Conservation (phyloP, 2,329 filamentous ascomycete genomes). For the Nothophaeocryptopus gaeumannii region DNA sequence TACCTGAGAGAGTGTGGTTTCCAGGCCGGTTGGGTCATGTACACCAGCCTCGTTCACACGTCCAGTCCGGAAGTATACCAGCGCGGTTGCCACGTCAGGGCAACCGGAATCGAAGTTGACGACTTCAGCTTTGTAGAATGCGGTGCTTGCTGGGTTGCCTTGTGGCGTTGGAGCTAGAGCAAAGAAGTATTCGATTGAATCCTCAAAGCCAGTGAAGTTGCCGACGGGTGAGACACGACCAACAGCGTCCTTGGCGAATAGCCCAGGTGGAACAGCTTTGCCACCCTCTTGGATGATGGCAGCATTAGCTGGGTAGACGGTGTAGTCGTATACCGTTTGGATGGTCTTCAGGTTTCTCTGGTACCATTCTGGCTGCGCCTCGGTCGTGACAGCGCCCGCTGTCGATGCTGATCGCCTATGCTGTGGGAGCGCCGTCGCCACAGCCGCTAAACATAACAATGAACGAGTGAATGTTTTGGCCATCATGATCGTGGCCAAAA, state of each 20-base stretch:
- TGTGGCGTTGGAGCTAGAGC: conserved; percentile 38
- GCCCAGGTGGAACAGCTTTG: conserved; percentile 37
- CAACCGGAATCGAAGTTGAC: conserved; percentile 24
- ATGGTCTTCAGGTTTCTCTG: conserved; percentile 40
- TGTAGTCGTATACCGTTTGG: conserved; percentile 41
- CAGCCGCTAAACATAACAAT: conserved; percentile 14
- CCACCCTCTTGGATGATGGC: conserved; percentile 38
- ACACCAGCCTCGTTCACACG: conserved; percentile 12
- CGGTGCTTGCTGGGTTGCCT: conserved; percentile 23
- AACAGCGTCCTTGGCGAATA: conserved; percentile 40
- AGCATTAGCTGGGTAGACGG: conserved; percentile 41
- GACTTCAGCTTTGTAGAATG: conserved; percentile 24
- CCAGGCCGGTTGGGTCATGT: conserved; percentile 10
- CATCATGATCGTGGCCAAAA: conserved; percentile 12
- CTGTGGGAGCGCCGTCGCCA: conserved; percentile 14
- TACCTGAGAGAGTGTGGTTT: conserved; percentile 18
- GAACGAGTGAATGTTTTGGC: conserved; percentile 18
- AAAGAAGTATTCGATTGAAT: conserved; percentile 48
- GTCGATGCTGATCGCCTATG: neutral
- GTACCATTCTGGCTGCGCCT: conserved; percentile 10
- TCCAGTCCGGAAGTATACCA: conserved; percentile 22
- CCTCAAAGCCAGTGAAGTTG: conserved; percentile 43
- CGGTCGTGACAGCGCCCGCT: neutral
- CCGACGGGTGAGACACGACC: conserved; percentile 45
- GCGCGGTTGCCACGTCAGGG: conserved; percentile 21